Conservation (phyloP, 345 rosid species). For the Populus pruinosa region DNA sequence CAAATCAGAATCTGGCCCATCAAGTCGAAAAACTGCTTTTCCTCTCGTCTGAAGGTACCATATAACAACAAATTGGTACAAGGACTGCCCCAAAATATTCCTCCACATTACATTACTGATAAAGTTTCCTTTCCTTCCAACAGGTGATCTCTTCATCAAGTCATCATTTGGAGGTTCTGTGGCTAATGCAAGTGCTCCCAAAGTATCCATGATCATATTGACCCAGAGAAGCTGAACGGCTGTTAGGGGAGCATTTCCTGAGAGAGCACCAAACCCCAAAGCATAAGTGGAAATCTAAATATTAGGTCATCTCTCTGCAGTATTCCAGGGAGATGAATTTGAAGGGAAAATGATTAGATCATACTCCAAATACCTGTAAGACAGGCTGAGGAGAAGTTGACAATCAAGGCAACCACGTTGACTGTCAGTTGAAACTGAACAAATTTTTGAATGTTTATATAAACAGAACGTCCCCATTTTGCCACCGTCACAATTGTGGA, state of each 20-base stretch:
- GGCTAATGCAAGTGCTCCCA: conserved; percentile 33
- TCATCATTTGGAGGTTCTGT: conserved; percentile 33
- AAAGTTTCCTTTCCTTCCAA: conserved; percentile 53
- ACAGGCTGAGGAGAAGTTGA: conserved; percentile 68
- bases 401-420: conserved; percentile 31
- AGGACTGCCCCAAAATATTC: conserved; percentile 84
- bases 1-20: conserved; percentile 48
- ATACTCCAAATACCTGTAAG: conserved; percentile 53
- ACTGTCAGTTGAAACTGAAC: conserved; percentile 36
- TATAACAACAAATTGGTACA: conserved; percentile 43
- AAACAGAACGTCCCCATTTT: conserved; percentile 39
- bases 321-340: neutral
- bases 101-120: conserved; percentile 96
- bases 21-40: conserved; percentile 21
- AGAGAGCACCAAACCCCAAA: conserved; percentile 11
- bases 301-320: neutral
- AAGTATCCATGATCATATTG: conserved; percentile 35
- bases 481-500: conserved; percentile 32
- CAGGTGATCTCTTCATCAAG: conserved; percentile 32
- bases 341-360: conserved; percentile 4
- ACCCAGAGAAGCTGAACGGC: conserved; percentile 39
- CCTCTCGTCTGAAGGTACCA: conserved; percentile 37
- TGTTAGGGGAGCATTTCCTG: conserved; percentile 42
- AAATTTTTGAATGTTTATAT: conserved; percentile 32
- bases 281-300: neutral